Conservation (phyloP, 176 grass and related monocot species). For the maize (Zea mays) region DNA sequence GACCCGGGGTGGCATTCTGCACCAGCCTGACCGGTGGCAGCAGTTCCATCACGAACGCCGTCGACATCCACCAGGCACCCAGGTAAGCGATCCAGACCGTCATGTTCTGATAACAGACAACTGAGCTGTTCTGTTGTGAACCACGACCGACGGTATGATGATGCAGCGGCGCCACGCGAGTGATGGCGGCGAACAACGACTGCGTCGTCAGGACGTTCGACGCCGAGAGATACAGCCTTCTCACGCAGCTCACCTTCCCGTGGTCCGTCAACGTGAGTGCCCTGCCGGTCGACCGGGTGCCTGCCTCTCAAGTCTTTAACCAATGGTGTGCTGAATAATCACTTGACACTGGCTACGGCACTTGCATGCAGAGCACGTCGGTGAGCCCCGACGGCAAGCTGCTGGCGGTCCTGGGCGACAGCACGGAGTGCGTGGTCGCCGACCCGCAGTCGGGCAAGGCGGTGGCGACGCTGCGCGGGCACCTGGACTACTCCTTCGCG, state of each 20-base stretch:
- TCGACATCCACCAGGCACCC: conserved; percentile 50
- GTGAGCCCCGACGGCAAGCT: conserved; percentile 74
- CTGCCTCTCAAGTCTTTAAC: too few relatives aligned
- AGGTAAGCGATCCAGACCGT: conserved; percentile 37
- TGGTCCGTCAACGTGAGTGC: conserved; percentile 91
- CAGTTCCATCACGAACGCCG: conserved; percentile 75
- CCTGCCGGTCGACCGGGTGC: not conserved
- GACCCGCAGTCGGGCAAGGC: conserved; percentile 74
- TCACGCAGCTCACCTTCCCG: conserved; percentile 43
- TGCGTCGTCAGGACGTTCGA: conserved; percentile 61
- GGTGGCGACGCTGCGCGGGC: conserved; percentile 47
- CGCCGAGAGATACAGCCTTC: conserved; percentile 44
- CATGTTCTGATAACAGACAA: too few relatives aligned
- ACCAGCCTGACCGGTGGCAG: conserved; percentile 57
- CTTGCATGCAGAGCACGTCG: conserved; percentile 47
- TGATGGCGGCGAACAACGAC: conserved; percentile 72
- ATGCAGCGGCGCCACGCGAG: conserved; percentile 47
- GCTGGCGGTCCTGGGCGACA: conserved; percentile 77
- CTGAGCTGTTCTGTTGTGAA: too few relatives aligned
- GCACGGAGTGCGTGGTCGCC: conserved; percentile 51
- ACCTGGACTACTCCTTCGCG: conserved; percentile 83
- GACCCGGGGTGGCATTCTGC: conserved; percentile 58
- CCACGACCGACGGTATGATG: too few relatives aligned
- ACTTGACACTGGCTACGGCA: not conserved
- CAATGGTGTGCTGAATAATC: not conserved